Percentiles rank a stretch among this genome's conserved stretches.
phyloP scores from a whole-genome alignment of 352 stramenopile species.

The Globisporangium yorkense region DNA sequence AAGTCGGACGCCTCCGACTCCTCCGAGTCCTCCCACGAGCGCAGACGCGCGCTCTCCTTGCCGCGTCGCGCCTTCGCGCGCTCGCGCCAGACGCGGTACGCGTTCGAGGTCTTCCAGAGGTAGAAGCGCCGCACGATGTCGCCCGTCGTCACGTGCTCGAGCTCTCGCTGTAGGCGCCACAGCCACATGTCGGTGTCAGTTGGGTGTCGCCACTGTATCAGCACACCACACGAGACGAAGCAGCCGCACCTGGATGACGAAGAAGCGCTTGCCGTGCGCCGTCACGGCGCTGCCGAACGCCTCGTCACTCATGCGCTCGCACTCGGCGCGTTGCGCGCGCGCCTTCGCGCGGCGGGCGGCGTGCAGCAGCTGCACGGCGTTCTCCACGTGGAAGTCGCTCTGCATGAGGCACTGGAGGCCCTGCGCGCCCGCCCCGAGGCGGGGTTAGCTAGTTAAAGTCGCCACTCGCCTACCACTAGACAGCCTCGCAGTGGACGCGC shows the following conservation, averaged over 20 bases:
- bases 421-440: conserved; percentile 12
- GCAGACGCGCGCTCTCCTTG: conserved; percentile 38
- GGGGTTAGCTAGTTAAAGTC: background rate
- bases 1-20: conserved; percentile 32
- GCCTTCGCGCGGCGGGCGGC: conserved; percentile 22
- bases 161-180: conserved; percentile 27
- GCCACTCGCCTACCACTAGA: background rate
- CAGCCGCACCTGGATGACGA: conserved; percentile 40
- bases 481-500: background rate
- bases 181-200: background rate
- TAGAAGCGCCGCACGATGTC: conserved; percentile 67
- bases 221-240: conserved; percentile 1
- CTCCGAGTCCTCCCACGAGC: conserved; percentile 35
- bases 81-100: conserved; percentile 44
- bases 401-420: conserved; percentile 57
- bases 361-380: conserved; percentile 32
- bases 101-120: conserved; percentile 53
- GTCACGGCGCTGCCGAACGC: conserved; percentile 36
- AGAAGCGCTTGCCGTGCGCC: conserved; percentile 57
- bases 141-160: conserved; percentile 26
- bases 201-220: background rate
- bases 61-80: conserved; percentile 29
- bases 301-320: conserved; percentile 26
- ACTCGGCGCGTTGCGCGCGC: conserved; percentile 16
- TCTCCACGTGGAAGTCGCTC: conserved; percentile 39